These are phyloP conservation scores for Aspergillus biplanus DNA, from an alignment of 495 filamentous ascomycete genomes.

Conservation along the genomic window DNA sequence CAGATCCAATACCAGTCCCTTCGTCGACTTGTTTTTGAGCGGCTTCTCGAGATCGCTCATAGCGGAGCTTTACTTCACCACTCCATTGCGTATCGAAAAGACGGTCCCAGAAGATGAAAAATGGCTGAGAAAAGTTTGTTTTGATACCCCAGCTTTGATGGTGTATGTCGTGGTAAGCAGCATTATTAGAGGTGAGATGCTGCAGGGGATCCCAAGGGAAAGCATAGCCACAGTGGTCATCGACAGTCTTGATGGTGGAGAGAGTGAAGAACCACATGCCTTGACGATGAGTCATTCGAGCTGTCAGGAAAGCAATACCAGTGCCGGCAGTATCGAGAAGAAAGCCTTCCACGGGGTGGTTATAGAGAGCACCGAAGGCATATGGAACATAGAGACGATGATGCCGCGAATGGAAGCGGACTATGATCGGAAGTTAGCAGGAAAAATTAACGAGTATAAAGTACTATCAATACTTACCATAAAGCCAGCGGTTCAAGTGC, in stretches of 20 bases:
- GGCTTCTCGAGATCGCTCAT: slow-evolving; percentile 47
- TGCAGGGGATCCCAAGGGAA: slow-evolving; percentile 95
- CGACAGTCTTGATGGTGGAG: slow-evolving; percentile 92
- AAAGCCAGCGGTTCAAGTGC: slow-evolving; percentile 95
- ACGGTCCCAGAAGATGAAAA: slow-evolving; percentile 57
- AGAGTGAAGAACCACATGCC: slow-evolving; percentile 82
- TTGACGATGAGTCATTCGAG: slow-evolving; percentile 77
- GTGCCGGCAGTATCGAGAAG: slow-evolving; percentile 89
- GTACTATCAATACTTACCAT: slow-evolving; percentile 65
- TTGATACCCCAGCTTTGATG: slow-evolving; percentile 99
- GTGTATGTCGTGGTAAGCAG: slow-evolving; percentile 95
- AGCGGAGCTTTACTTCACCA: slow-evolving; percentile 48
- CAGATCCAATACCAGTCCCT: slow-evolving; percentile 27
- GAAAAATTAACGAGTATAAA: not conserved
- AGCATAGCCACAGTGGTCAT: slow-evolving; percentile 96
- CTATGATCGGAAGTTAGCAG: slow-evolving; percentile 43
- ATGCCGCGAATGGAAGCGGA: slow-evolving; percentile 89
- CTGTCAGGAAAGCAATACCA: slow-evolving; percentile 74
- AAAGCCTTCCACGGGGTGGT: slow-evolving; percentile 89
- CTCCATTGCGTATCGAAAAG: slow-evolving; percentile 51
- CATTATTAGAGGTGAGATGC: slow-evolving; percentile 88
- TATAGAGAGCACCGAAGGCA: slow-evolving; percentile 95
- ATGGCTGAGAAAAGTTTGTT: slow-evolving; percentile 57
- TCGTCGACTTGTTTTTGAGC: slow-evolving; percentile 46
- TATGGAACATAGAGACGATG: slow-evolving; percentile 97